phyloP scores from a whole-genome alignment of 2,329 filamentous ascomycete species.

The Colletotrichum sp. region DNA sequence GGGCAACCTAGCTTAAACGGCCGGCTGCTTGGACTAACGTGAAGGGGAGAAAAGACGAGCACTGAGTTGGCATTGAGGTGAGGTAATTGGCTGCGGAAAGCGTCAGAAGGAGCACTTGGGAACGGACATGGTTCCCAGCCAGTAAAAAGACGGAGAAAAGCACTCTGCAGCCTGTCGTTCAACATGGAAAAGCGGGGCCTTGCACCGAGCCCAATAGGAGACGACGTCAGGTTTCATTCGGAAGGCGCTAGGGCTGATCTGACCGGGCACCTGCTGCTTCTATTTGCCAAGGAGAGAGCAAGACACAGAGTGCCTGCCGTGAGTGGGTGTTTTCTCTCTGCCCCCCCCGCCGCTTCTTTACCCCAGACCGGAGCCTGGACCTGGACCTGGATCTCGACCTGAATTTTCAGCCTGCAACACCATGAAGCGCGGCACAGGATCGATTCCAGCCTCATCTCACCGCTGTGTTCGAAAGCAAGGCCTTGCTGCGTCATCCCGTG shows the following conservation, averaged over 20 bases:
- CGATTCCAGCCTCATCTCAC: background rate
- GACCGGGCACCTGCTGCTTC: background rate
- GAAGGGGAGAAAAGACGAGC: background rate
- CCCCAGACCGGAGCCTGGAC: background rate
- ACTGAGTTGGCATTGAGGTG: background rate
- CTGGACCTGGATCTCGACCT: background rate
- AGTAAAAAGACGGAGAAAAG: background rate
- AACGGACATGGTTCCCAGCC: background rate
- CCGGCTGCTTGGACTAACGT: background rate
- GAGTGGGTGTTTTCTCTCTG: background rate
- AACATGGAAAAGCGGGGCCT: background rate
- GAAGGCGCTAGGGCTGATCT: background rate
- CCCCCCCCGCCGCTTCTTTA: background rate
- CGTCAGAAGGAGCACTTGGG: background rate
- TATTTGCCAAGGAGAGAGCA: background rate
- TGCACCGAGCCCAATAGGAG: background rate
- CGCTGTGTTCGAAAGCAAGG: background rate
- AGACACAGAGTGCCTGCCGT: background rate
- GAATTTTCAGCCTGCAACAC: background rate
- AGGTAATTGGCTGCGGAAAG: background rate
- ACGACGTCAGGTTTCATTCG: background rate
- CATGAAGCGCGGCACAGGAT: background rate
- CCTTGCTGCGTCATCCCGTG: background rate
- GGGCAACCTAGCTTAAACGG: background rate
- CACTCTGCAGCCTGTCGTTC: background rate